Conservation (phyloP, 768 basidiomycete genomes). For the Suillus americanus region DNA sequence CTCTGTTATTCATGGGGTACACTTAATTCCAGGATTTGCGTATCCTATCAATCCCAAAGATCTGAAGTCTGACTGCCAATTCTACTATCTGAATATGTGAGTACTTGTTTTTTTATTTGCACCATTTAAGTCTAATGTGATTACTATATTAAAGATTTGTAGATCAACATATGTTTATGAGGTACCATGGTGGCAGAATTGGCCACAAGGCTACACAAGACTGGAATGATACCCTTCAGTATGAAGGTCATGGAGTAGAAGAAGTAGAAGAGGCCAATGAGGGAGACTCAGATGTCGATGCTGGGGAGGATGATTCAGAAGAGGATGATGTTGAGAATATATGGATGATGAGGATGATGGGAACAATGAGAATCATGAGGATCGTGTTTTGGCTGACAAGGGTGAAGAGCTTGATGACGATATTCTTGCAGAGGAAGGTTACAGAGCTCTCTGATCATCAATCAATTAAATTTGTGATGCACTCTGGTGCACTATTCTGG, state of each 20-base stretch:
- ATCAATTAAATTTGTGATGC: too few relatives aligned
- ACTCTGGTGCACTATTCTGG: too few relatives aligned
- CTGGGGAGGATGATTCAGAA: not conserved
- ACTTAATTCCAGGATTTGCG: slow-evolving; percentile 44
- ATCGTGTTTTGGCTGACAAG: not conserved
- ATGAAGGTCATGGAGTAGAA: not conserved
- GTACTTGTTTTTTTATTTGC: not conserved
- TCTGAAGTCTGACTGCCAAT: slow-evolving; percentile 26
- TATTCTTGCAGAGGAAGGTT: not conserved
- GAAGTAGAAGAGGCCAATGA: not conserved
- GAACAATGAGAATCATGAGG: not conserved
- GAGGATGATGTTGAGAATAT: not conserved
- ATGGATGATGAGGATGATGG: not conserved
- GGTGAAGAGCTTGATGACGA: not conserved
- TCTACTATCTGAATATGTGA: slow-evolving; percentile 32
- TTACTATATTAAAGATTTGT: too few relatives aligned
- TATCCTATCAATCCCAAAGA: slow-evolving; percentile 1
- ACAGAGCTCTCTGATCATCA: too few relatives aligned
- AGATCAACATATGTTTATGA: slow-evolving; percentile 41
- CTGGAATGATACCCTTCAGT: not conserved
- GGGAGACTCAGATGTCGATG: rapidly evolving
- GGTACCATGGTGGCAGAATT: slow-evolving; percentile 30
- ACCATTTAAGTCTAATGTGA: too few relatives aligned
- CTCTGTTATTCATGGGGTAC: slow-evolving; percentile 36
- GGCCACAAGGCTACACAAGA: slow-evolving; percentile 23